Conservation (phyloP, 2,329 filamentous ascomycete genomes). For the Aspergillus sp. region DNA sequence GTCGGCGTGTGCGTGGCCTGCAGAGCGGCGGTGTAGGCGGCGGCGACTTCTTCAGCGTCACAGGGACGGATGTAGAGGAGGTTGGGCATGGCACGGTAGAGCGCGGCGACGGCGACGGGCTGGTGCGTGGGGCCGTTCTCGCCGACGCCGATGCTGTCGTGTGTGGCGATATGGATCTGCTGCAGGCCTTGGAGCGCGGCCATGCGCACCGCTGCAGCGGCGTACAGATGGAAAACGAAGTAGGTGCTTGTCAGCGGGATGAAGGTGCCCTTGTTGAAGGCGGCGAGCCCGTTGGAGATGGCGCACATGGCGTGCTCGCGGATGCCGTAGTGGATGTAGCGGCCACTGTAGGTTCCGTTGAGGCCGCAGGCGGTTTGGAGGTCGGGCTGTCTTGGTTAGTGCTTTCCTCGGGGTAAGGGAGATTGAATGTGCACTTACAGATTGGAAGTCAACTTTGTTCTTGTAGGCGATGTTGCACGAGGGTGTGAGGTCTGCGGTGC, state of each 20-base stretch:
- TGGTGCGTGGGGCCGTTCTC: conserved; percentile 15
- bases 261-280: conserved; percentile 13
- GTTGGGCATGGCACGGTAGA: conserved; percentile 15
- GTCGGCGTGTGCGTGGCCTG: conserved; percentile 7
- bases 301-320: conserved; percentile 13
- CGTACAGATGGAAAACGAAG: conserved; percentile 12
- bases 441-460: conserved; percentile 12
- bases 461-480: conserved; percentile 9
- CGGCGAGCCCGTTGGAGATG: conserved; percentile 15
- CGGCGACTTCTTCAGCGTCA: conserved; percentile 10
- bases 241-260: conserved; percentile 11
- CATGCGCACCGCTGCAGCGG: conserved; percentile 11
- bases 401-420: neutral
- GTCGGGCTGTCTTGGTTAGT: conserved; percentile 3
- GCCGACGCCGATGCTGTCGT: conserved; percentile 14
- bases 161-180: conserved; percentile 14
- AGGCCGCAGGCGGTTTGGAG: conserved; percentile 10
- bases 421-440: neutral
- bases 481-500: conserved; percentile 8
- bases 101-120: conserved; percentile 6
- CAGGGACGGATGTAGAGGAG: conserved; percentile 9
- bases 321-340: conserved; percentile 12
- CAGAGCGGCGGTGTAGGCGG: conserved; percentile 9
- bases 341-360: conserved; percentile 7
- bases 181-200: conserved; percentile 9